Evolutionary conservation across 345 rosid genomes (phyloP).

Genomic region (Camelina hispida): DNA sequence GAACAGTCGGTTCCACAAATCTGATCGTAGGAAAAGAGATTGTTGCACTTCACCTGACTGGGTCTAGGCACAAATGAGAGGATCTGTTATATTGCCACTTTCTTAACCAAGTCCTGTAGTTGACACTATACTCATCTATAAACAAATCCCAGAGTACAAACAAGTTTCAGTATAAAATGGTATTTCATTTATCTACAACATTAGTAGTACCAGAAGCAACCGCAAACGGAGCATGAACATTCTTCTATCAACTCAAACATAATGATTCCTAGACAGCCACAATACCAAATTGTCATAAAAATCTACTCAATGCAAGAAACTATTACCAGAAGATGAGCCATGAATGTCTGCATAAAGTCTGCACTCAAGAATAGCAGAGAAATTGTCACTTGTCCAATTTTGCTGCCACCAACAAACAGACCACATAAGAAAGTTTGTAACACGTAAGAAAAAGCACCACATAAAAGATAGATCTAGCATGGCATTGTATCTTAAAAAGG

Average conservation of each 20-base stretch:
- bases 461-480: too few relatives aligned
- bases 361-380: conserved; percentile 84
- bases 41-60: conserved; percentile 56
- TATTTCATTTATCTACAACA: neutral
- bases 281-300: neutral
- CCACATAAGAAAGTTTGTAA: conserved; percentile 52
- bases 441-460: too few relatives aligned
- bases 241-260: neutral
- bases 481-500: too few relatives aligned
- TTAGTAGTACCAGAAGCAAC: conserved; percentile 23
- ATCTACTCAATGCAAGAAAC: conserved; percentile 48
- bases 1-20: too few relatives aligned
- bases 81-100: conserved; percentile 44
- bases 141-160: conserved; percentile 44
- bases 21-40: conserved; percentile 1
- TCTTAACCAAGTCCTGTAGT: conserved; percentile 36
- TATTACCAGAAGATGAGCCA: conserved; percentile 82
- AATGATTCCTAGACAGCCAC: neutral
- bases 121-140: conserved; percentile 67
- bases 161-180: conserved; percentile 28
- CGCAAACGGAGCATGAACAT: neutral
- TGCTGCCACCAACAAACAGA: conserved; percentile 92
- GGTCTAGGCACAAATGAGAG: conserved; percentile 42
- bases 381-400: conserved; percentile 81
- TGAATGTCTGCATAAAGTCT: conserved; percentile 70